These are phyloP conservation scores for Ceriops decandra DNA, from an alignment of 345 rosid genomes.

Conservation along the genomic window DNA sequence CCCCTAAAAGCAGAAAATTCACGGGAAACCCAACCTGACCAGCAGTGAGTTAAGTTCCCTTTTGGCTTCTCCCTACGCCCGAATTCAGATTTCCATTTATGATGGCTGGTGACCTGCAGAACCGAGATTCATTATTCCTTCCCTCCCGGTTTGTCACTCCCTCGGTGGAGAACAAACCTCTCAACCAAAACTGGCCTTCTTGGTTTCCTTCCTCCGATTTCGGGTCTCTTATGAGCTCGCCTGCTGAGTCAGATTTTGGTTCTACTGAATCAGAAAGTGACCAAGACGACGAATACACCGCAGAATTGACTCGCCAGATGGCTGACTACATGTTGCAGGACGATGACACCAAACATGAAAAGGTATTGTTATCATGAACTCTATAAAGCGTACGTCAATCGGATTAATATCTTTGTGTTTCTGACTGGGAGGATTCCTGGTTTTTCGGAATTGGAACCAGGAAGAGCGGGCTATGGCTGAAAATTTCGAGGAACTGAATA, in stretches of 20 bases:
- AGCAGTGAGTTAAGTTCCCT: too few relatives aligned
- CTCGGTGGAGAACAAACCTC: constrained; percentile 8
- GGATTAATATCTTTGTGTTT: background rate
- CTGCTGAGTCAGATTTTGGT: constrained; percentile 29
- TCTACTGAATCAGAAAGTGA: constrained; percentile 36
- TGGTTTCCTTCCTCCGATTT: constrained; percentile 26
- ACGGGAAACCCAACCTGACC: too few relatives aligned
- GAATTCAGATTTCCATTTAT: constrained; percentile 16
- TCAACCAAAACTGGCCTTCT: constrained; percentile 12
- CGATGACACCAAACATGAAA: constrained; percentile 24
- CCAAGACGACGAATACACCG: constrained; percentile 49
- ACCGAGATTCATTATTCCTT: constrained; percentile 24
- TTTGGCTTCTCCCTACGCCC: background rate
- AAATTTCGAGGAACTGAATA: constrained; percentile 35
- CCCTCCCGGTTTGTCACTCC: constrained; percentile 7
- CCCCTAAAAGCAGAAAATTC: too few relatives aligned
- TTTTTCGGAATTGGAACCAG: constrained; percentile 33
- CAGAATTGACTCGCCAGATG: constrained; percentile 81
- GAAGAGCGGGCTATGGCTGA: constrained; percentile 18
- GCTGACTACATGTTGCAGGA: constrained; percentile 63
- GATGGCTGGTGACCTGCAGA: constrained; percentile 49
- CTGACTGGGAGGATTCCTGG: constrained; percentile 5
- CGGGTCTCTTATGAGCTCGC: constrained; percentile 24
- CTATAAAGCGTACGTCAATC: background rate
- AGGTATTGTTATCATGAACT: background rate